Percentiles rank a stretch among this genome's conserved stretches.
These are phyloP conservation scores for Daldinia eschscholtzii DNA, from an alignment of 2,329 filamentous ascomycete species.

Conservation along the genomic window DNA sequence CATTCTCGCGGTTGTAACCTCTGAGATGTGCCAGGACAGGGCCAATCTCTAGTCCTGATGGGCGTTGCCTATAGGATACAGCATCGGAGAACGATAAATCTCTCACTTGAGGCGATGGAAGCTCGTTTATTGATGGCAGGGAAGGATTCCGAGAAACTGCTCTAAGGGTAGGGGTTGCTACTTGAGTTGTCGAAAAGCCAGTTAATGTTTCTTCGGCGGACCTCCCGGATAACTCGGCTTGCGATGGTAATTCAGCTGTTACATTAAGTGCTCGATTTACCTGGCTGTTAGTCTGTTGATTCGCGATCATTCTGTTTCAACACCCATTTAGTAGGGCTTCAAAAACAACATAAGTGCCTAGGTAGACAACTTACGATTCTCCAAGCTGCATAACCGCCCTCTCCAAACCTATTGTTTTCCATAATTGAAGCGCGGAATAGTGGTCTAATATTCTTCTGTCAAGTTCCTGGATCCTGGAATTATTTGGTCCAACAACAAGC, in stretches of 20 bases:
- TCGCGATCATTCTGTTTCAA: constrained; percentile 23
- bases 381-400: constrained; percentile 21
- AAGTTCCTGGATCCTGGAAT: constrained; percentile 39
- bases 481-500: constrained; percentile 38
- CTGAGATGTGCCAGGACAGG: constrained; percentile 25
- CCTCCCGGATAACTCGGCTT: constrained; percentile 10
- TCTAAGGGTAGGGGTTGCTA: constrained; percentile 28
- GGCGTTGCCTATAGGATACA: constrained; percentile 2
- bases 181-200: constrained; percentile 9
- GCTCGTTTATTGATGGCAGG: constrained; percentile 39
- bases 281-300: constrained; percentile 3
- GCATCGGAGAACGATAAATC: neutral
- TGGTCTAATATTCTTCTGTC: constrained; percentile 44
- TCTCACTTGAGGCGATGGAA: constrained; percentile 27
- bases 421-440: constrained; percentile 39
- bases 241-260: constrained; percentile 1
- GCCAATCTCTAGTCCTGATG: neutral
- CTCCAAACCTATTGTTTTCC: constrained; percentile 23
- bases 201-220: constrained; percentile 6
- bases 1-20: neutral
- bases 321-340: constrained; percentile 10
- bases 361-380: constrained; percentile 27
- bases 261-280: constrained; percentile 1
- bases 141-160: constrained; percentile 33
- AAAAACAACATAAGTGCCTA: neutral